Conservation (phyloP, 257 asterid genomes). For the Salvia splendens region DNA sequence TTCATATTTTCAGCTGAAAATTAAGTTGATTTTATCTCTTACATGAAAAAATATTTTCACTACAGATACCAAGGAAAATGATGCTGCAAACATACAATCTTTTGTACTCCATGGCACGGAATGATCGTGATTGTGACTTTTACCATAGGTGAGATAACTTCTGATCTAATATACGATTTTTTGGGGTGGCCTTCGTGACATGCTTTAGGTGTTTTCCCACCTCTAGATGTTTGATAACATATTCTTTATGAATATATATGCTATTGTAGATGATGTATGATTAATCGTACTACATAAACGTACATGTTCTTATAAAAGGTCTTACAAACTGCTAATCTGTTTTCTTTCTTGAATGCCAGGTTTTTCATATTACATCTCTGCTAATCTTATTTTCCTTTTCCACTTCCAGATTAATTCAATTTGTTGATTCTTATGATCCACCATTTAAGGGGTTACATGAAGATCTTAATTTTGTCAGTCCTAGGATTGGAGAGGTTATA, state of each 20-base stretch:
- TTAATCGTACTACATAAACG: not conserved
- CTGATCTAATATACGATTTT: slow-evolving; percentile 19
- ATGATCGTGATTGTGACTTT: slow-evolving; percentile 94
- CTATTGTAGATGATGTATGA: slow-evolving; percentile 10
- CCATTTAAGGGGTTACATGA: slow-evolving; percentile 97
- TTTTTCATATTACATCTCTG: slow-evolving; percentile 28
- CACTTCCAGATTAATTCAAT: slow-evolving; percentile 79
- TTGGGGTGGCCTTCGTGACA: slow-evolving; percentile 10
- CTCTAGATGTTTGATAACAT: slow-evolving; percentile 5
- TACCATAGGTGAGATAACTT: slow-evolving; percentile 70
- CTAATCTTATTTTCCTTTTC: slow-evolving; percentile 33
- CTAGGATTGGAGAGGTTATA: slow-evolving; percentile 97
- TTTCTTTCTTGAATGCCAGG: slow-evolving; percentile 29
- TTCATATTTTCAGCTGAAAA: slow-evolving; percentile 16
- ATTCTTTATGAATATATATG: slow-evolving; percentile 15
- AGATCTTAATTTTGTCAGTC: slow-evolving; percentile 97
- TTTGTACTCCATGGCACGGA: slow-evolving; percentile 78
- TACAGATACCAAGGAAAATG: slow-evolving; percentile 95
- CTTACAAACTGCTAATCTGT: slow-evolving; percentile 32
- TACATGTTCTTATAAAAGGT: slow-evolving; percentile 16
- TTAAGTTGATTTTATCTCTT: slow-evolving; percentile 22
- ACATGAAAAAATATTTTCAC: slow-evolving; percentile 28
- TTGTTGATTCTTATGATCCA: slow-evolving; percentile 94
- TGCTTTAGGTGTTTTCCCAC: no score
- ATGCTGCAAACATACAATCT: slow-evolving; percentile 91